Base-by-base conservation (phyloP, 371 early-diverging fungal species). In the Actinomortierella ambigua region DNA sequence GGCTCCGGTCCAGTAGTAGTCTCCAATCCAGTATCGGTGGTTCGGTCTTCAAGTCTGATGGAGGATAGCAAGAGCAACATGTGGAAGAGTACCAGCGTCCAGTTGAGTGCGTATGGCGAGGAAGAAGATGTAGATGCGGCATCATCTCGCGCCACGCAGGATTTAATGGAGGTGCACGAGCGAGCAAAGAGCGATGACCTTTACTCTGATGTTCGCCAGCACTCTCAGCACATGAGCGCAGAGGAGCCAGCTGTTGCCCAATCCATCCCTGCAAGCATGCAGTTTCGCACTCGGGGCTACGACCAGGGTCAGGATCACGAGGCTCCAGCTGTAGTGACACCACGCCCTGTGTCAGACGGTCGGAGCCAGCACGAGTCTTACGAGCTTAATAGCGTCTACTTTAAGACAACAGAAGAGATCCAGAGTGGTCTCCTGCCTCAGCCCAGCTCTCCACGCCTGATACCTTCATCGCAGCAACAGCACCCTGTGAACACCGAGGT, bases 21-120 rank as follows among this genome's bases (percentile, higher is more conserved):
- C 0, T 66, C 66, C 5, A 59, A 52, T 2, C 39, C 63, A 14
- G 26, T 66, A 17, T 63, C 60, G 17, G 20, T 52, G 0, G 61
- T 49, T 2, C 52, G 63, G 5, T 50, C 29, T 22, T 46, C 55
- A 14, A 40, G 50, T 34, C 15, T 48, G 6, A 48, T 22, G 48
- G 58, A 17, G 40, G 27, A 1, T 17, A 53, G 20, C 48, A 34
- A 3, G 9, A 6, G 55, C 53, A 9, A 55, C 51, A 24, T 48
- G 17, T 18, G 6, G 50, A 42, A 54, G 28, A 57, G 48, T 57
- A 68, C 61, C 53, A 55, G 15, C 29, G 54, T 61, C 50, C 61
- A 61, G 4, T 23, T 68, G 41, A 68, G 68, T 23, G 68, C 62
- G 2, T 68, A 61, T 55, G 68, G 62, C 26, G 46, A 61, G n/a